phyloP scores from a whole-genome alignment of 169 alveolate genomes.

The Cryptosporidium sp. region DNA sequence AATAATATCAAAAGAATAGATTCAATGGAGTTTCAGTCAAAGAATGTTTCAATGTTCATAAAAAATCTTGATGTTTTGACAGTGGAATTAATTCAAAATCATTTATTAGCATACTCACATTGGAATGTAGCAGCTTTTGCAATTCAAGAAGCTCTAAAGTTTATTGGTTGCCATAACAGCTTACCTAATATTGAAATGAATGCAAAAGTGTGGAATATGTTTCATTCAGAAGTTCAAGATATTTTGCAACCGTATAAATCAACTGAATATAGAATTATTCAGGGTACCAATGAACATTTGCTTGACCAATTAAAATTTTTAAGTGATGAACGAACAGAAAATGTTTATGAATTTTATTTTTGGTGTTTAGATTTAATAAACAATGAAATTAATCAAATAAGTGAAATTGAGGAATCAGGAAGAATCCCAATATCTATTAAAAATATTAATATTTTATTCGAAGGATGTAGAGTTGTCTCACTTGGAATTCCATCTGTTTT shows the following conservation, averaged over 20 bases:
- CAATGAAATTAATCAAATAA: background rate
- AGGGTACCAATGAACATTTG: slow-evolving; percentile 62
- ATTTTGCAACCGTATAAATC: slow-evolving; percentile 54
- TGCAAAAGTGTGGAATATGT: slow-evolving; percentile 12
- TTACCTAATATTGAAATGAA: background rate
- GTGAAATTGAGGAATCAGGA: background rate
- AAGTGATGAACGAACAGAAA: slow-evolving; percentile 37
- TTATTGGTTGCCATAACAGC: slow-evolving; percentile 57
- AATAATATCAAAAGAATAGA: background rate
- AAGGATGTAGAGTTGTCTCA: slow-evolving; percentile 72
- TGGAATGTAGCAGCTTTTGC: slow-evolving; percentile 76
- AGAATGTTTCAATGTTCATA: slow-evolving; percentile 26
- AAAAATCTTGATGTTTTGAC: slow-evolving; percentile 26
- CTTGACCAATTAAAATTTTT: slow-evolving; percentile 37
- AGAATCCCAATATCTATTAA: slow-evolving; percentile 27
- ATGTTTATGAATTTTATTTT: slow-evolving; percentile 70
- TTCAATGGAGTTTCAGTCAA: slow-evolving; percentile 1
- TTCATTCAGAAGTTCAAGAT: slow-evolving; percentile 28
- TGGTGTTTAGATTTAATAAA: slow-evolving; percentile 66
- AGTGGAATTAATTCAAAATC: slow-evolving; percentile 33
- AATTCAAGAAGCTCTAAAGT: slow-evolving; percentile 66
- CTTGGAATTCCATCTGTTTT: slow-evolving; percentile 63
- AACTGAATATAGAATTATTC: slow-evolving; percentile 59
- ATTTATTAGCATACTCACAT: slow-evolving; percentile 59
- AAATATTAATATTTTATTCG: slow-evolving; percentile 33